Conservation (phyloP, 2,329 filamentous ascomycete species). For the Aspergillus felis region DNA sequence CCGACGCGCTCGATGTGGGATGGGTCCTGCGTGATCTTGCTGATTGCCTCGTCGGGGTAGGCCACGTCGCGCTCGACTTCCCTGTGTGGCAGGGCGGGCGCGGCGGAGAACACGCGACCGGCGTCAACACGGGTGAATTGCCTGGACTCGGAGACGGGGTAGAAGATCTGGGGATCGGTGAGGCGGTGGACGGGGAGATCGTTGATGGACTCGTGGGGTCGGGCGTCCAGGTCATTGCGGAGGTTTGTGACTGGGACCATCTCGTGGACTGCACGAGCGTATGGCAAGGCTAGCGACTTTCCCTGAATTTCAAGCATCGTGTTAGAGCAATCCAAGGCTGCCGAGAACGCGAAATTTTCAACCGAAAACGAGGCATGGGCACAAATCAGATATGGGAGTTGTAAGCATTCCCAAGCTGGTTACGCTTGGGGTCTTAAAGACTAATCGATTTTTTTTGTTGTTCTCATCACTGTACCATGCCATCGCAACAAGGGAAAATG, state of each 20-base stretch:
- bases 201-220: constrained; percentile 59
- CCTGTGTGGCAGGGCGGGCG: constrained; percentile 33
- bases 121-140: constrained; percentile 64
- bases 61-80: constrained; percentile 21
- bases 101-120: constrained; percentile 55
- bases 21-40: constrained; percentile 25
- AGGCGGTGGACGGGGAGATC: constrained; percentile 58
- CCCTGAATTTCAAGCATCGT: constrained; percentile 43
- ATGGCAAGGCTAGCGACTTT: constrained; percentile 71
- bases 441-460: constrained; percentile 90
- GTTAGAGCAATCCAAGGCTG: constrained; percentile 14
- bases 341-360: constrained; percentile 1
- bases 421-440: constrained; percentile 82
- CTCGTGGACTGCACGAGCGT: constrained; percentile 67
- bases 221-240: constrained; percentile 24
- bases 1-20: constrained; percentile 40
- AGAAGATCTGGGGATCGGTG: constrained; percentile 55
- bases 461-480: constrained; percentile 59
- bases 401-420: constrained; percentile 49
- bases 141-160: constrained; percentile 61
- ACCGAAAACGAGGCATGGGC: constrained; percentile 7
- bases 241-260: constrained; percentile 74
- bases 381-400: constrained; percentile 50
- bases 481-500: neutral
- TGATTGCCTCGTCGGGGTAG: constrained; percentile 32